Base-by-base conservation (phyloP, 208 protist genomes). In the Trypanosoma scelopori region DNA sequence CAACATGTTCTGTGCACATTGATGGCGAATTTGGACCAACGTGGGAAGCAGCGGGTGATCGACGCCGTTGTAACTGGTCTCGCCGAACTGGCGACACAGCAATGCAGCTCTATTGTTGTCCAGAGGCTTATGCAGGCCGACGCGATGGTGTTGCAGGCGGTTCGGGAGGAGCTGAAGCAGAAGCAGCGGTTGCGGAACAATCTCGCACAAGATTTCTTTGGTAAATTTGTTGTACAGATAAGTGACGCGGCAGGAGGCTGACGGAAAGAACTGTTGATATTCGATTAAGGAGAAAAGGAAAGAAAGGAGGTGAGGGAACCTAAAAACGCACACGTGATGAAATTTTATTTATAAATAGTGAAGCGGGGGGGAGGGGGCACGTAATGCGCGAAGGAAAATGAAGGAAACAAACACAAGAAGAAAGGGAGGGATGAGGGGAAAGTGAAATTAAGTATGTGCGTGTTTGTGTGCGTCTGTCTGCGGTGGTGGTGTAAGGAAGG, bases 191-290 rank as follows among this genome's bases (percentile, higher is more conserved):
- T 91, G 23, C 81, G 83, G 43, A 84, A 78, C 53, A 85, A 90
- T 47, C 62, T 92, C 42, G 74, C 83, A 56, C 81, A 89, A 68
- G 90, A 88, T 67, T 94, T 92, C 67, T 91, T 82, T 68, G 85
- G 89, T 41, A 92, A 92, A 67, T 95, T 91, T 76, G 84, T 94
- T 20, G 89, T 94, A 37, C 82, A 89, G 52, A 91, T 91, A 59
- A 81, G 45, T 68, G 60, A 63, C n/a, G 39, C 50, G 18, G 46
- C 30, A 13, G 45, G 22, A 47, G 22, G 39, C 6, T 52, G 48
- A 65, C 20, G 9, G 32, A 37, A 37, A 37, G 9, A 37, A 37
- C 3, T 11, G 32, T 3, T 37, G 32, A 37, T 37, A 37, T 37
- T 37, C 32, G 32, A 37, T 37, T 37, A 37, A 37, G n/a, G n/a